Percentiles rank a stretch among this genome's conserved stretches.
Evolutionary conservation across 345 rosid genomes (phyloP).

Genomic region (Heritiera fomes): DNA sequence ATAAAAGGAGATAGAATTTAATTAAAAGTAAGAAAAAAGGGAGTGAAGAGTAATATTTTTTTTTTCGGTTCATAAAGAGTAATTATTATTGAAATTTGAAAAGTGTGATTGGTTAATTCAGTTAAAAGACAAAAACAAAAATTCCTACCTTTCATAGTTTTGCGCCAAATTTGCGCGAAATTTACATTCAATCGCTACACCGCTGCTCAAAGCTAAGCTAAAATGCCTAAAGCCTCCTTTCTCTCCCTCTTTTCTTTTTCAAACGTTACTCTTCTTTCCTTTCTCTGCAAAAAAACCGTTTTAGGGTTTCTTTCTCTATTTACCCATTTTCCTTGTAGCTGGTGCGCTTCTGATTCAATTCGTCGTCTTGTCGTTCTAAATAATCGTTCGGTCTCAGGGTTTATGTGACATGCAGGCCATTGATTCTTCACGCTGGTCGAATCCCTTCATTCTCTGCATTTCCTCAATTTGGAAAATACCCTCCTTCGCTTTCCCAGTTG

Average conservation of each 20-base stretch:
- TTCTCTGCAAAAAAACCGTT: not conserved
- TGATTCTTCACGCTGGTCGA: not conserved
- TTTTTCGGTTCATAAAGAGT: no score
- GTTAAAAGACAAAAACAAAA: no score
- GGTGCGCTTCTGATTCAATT: not conserved
- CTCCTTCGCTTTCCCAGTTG: not conserved
- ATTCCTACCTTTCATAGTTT: no score
- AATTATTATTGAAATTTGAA: no score
- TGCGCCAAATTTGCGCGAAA: no score
- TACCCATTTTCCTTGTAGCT: not conserved
- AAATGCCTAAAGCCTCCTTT: not conserved
- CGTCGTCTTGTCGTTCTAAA: constrained; percentile 1
- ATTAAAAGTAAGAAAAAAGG: no score
- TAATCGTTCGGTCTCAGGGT: not conserved
- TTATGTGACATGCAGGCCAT: constrained; percentile 17
- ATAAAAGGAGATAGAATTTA: no score
- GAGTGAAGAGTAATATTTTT: no score
- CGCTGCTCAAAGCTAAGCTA: not conserved
- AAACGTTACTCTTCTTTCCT: constrained; percentile 12
- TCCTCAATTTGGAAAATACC: constrained; percentile 14
- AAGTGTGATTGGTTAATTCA: no score
- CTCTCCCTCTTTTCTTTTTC: not conserved
- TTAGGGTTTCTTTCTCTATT: constrained; percentile 16
- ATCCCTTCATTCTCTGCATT: constrained; percentile 20
- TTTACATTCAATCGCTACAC: no score